These are phyloP conservation scores for Epichloe coenophiala DNA, from an alignment of 2,329 filamentous ascomycete species.

Conservation along the genomic window DNA sequence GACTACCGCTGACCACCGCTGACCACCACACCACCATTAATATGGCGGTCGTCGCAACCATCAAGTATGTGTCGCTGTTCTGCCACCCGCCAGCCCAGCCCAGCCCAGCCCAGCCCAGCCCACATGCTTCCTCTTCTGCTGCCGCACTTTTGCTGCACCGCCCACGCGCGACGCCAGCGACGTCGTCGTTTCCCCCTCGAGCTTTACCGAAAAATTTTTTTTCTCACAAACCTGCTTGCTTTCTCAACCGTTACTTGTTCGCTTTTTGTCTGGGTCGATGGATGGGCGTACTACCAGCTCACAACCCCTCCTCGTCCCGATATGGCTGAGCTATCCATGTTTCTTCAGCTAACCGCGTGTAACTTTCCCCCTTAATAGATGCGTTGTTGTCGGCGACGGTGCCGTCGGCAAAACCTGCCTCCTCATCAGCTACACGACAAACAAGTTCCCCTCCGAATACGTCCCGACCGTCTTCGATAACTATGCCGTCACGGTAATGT, in stretches of 20 bases:
- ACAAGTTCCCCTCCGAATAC: conserved; percentile 99
- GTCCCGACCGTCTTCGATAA: conserved; percentile 99
- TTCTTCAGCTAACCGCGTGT: neutral
- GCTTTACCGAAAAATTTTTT: neutral
- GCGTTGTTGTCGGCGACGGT: conserved; percentile 98
- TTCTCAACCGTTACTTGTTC: neutral
- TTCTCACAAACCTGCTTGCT: neutral
- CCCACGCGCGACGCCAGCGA: neutral
- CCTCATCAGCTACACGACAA: conserved; percentile 97
- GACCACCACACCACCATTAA: conserved; percentile 14
- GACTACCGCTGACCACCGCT: neutral
- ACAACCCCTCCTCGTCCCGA: neutral
- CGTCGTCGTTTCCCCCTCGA: neutral
- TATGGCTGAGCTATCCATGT: neutral
- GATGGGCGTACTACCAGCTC: neutral
- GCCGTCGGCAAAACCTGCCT: conserved; percentile 98
- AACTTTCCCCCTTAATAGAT: conserved; percentile 40
- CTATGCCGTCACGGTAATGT: conserved; percentile 99
- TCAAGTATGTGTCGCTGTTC: conserved; percentile 37
- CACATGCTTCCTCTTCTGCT: neutral
- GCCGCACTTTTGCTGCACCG: conserved; percentile 7
- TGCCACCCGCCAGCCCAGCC: neutral
- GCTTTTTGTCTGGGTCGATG: neutral
- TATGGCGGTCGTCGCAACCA: conserved; percentile 50
- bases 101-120: neutral